Base-by-base conservation (phyloP, 139 green algal species). In the Volvox reticuliferus region DNA sequence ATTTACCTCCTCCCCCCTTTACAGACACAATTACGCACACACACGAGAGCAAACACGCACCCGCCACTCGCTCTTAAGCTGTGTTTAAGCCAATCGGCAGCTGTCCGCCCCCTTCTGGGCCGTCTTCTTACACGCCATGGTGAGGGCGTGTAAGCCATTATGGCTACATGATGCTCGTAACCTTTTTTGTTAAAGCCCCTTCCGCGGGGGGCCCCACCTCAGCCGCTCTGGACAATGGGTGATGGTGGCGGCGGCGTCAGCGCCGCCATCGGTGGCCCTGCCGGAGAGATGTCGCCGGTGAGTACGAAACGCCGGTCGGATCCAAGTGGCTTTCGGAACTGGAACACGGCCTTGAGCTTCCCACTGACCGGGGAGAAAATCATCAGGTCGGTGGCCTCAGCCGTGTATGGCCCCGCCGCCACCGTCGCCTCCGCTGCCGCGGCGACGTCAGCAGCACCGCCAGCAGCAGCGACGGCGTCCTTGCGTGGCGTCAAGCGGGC, bases 261-360 rank as follows among this genome's bases (percentile, higher is more conserved):
- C 22, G 12, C 79, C 50, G 24, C 50, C 80, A 36, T 61, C 50
- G 80, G 75, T 35, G 63, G 22, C 61, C 32, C n/a, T 33, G 82
- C 82, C 62, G 82, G 32, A 32, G 82, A 28, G 18, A 76, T 63
- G 32, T 62, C 82, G 9, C 44, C 44, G 24, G 9, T 73, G 17
- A 88, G 65, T 63, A 88, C 82, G 2, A 37, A 24, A 12, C 82
- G 33, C 5, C 82, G 32, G 35, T 88, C 82, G 0, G 82, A 88
- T 24, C 82, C 82, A 65, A 88, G 65, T 36, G 82, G 82, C 33
- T 75, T 77, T 33, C 82, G 82, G 33, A 88, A 88, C 65, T 88
- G 82, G 12, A 79, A 67, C 33, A 88, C 65, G 33, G 35, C 82
- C 21, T 44, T 65, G 28, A 88, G 65, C 82, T 88, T 88, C 14